Evolutionary conservation across 2,329 filamentous ascomycete species (phyloP).

Genomic region (Fusarium mundagurra): DNA sequence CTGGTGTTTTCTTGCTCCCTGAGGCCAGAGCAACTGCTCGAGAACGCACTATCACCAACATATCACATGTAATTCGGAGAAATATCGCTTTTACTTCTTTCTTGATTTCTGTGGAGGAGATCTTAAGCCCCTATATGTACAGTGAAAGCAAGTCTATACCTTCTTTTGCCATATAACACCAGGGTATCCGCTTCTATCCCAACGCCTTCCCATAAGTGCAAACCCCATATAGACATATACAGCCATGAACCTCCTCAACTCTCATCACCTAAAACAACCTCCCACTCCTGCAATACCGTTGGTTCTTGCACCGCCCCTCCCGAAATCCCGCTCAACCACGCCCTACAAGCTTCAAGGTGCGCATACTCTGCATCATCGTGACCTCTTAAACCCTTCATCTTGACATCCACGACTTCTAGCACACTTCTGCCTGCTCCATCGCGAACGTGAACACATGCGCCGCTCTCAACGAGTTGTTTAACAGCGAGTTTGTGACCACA

Average conservation of each 20-base stretch:
- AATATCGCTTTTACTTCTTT: not conserved
- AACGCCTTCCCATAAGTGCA: conserved; percentile 7
- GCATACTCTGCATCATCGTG: conserved; percentile 50
- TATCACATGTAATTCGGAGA: not conserved
- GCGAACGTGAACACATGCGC: conserved; percentile 59
- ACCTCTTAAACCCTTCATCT: conserved; percentile 47
- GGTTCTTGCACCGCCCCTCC: conserved; percentile 52
- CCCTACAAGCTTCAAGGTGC: conserved; percentile 57
- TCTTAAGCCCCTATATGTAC: not conserved
- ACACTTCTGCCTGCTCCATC: conserved; percentile 57
- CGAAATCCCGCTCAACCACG: conserved; percentile 53
- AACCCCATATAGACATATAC: not conserved
- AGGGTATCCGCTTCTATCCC: conserved; percentile 15
- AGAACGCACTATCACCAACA: not conserved
- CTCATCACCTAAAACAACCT: not conserved
- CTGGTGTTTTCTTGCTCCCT: too few relatives aligned
- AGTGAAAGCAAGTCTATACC: conserved; percentile 5
- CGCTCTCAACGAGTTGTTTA: conserved; percentile 55
- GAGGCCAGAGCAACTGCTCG: not conserved
- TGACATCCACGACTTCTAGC: conserved; percentile 57
- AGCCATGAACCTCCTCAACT: not conserved
- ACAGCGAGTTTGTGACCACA: conserved; percentile 63
- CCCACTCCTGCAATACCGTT: conserved; percentile 55
- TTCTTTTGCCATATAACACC: not conserved
- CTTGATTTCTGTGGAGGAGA: not conserved